A percentile compares a stretch with the other conserved stretches of the same genome.
Evolutionary conservation across 164 flowering plant species (phyloP).

Genomic region (Tetracentron sinense): DNA sequence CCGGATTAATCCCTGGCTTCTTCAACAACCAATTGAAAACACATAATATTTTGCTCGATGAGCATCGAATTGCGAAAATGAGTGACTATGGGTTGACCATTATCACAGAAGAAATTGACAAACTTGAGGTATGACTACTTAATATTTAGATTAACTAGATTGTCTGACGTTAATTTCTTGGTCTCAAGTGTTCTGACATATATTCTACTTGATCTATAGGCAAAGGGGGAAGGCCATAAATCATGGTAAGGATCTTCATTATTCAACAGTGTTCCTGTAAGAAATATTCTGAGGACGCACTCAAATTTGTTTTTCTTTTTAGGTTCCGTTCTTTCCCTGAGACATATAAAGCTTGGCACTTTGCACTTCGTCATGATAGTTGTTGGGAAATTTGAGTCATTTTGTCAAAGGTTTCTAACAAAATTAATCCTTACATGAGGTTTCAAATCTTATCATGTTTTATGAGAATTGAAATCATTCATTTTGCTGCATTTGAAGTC

Average conservation of each 20-base stretch:
- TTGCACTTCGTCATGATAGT: too few species aligned
- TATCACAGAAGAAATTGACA: conserved; percentile 60
- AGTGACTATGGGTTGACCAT: conserved; percentile 84
- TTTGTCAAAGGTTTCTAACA: too few species aligned
- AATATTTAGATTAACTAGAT: background rate
- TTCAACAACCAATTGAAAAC: conserved; percentile 65
- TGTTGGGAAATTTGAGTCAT: too few species aligned
- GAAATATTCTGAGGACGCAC: background rate
- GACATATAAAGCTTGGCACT: too few species aligned
- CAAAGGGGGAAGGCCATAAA: conserved; percentile 46
- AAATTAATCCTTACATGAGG: too few species aligned
- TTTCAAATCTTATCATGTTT: too few species aligned
- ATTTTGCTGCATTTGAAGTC: too few species aligned
- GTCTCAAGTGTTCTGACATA: conserved; percentile 7
- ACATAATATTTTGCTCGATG: conserved; percentile 75
- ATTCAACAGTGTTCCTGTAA: too few species aligned
- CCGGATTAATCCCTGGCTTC: conserved; percentile 78
- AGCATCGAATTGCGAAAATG: conserved; percentile 73
- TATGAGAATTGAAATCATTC: too few species aligned
- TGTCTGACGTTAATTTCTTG: background rate
- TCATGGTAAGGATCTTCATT: conserved; percentile 48
- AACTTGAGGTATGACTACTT: conserved; percentile 59
- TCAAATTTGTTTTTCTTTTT: background rate
- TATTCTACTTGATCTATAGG: conserved; percentile 35
- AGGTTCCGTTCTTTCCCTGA: too few species aligned